Conservation (phyloP, 2,329 filamentous ascomycete genomes). For the Penicillium hordei region DNA sequence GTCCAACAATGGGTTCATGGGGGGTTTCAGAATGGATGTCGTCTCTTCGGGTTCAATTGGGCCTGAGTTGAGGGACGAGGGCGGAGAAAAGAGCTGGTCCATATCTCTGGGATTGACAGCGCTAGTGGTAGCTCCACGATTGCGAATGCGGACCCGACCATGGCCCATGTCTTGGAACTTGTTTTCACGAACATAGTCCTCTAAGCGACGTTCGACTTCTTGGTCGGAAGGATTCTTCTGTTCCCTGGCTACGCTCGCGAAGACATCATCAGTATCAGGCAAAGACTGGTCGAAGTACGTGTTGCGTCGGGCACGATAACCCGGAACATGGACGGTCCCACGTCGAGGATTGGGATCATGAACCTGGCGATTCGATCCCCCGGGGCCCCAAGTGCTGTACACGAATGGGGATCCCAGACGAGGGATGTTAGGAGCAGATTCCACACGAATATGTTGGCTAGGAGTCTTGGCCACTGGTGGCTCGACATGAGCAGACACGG, state of each 20-base stretch:
- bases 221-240: constrained; percentile 53
- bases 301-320: constrained; percentile 50
- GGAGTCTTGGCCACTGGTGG: constrained; percentile 3
- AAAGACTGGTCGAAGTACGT: constrained; percentile 55
- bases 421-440: constrained; percentile 28
- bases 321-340: constrained; percentile 48
- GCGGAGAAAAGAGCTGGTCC: constrained; percentile 56
- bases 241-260: constrained; percentile 43
- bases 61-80: constrained; percentile 35
- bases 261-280: constrained; percentile 50
- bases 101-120: constrained; percentile 55
- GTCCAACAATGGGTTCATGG: constrained; percentile 31
- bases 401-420: constrained; percentile 52
- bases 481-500: constrained; percentile 20
- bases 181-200: constrained; percentile 46
- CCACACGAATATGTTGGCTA: constrained; percentile 16
- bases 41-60: constrained; percentile 28
- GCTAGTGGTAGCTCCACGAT: constrained; percentile 61
- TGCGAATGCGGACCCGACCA: constrained; percentile 59
- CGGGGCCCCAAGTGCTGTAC: constrained; percentile 52
- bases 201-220: constrained; percentile 56
- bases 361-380: constrained; percentile 34
- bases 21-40: constrained; percentile 23
- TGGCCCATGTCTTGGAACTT: constrained; percentile 51
- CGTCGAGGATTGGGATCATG: constrained; percentile 38